Base-by-base conservation (phyloP, 2,329 filamentous ascomycete species). In the Venturia effusa region DNA sequence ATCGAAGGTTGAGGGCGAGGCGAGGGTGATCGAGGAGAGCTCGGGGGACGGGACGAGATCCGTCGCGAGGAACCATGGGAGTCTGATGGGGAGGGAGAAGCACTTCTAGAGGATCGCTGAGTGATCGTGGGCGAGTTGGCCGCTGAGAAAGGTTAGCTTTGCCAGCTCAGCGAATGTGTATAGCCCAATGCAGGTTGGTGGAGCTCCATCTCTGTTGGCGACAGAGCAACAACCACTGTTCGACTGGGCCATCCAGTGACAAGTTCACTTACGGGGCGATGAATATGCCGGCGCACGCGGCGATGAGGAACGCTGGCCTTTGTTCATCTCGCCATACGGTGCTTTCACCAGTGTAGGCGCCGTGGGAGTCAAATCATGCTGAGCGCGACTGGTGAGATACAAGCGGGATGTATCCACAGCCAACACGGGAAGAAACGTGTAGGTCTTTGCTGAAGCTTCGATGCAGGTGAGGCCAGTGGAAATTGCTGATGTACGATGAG, bases 271-370 rank as follows among this genome's bases (percentile, higher is more conserved):
- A 87, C 84, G 80, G 71, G 81, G 77, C 74, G 82, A 81, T 68
- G 81, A 78, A 71, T 80, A 79, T 68, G 80, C 78, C 76, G 80
- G 80, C 75, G 84, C 83, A 70, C 84, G 82, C 74, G 84, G 86
- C 68, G 85, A 86, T 68, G 72, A 72, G 67, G 71, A 73, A 66
- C 68, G 69, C 66, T 71, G 71, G 67, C 63, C 72, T 69, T 72
- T 71, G 68, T 69, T 71, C 65, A 74, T 64, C 64, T 64, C 69
- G 66, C 61, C 64, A 63, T 65, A 40, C 54, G 62, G 55, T 60
- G 62, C 19, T 24, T 40, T 40, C 61, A 63, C 61, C 61, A 57
- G 51, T 27, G 27, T 59, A 63, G 61, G 61, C 61, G 61, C 61
- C 37, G 40, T n/a, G 43, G 37, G 54, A 7, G 62, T 64, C 62